These are phyloP conservation scores for Picea engelmannii DNA, from an alignment of 83 land plant species.

Conservation along the genomic window DNA sequence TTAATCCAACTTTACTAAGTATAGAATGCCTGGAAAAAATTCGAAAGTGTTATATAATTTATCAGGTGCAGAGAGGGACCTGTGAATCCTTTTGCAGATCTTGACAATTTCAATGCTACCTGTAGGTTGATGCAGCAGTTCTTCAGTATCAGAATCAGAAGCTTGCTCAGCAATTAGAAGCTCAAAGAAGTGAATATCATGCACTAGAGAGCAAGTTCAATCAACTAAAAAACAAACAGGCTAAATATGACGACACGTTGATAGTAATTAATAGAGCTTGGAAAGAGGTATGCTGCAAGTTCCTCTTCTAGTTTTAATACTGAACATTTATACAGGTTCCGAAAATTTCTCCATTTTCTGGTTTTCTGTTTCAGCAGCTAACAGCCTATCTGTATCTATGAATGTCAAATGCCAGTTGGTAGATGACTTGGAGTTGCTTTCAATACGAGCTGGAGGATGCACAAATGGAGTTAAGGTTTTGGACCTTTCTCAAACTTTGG, in stretches of 20 bases:
- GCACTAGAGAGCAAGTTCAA: conserved; percentile 65
- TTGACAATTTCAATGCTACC: background rate
- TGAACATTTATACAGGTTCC: background rate
- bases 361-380: conserved; percentile 4
- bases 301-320: background rate
- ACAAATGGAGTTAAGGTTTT: conserved; percentile 30
- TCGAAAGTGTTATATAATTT: background rate
- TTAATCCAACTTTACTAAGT: background rate
- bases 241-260: conserved; percentile 70
- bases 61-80: background rate
- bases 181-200: conserved; percentile 72
- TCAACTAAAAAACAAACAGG: conserved; percentile 67
- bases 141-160: conserved; percentile 94
- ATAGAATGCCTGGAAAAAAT: background rate
- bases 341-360: background rate
- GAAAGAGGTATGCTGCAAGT: conserved; percentile 64
- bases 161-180: conserved; percentile 87
- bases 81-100: background rate
- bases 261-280: conserved; percentile 66
- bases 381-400: background rate
- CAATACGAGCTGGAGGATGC: conserved; percentile 40
- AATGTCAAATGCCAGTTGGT: conserved; percentile 47
- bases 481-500: conserved; percentile 32
- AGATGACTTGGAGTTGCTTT: conserved; percentile 62
- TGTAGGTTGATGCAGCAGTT: conserved; percentile 83